Evolutionary conservation across 75 land plant species (phyloP).

Genomic region (Gnetum montanum): DNA sequence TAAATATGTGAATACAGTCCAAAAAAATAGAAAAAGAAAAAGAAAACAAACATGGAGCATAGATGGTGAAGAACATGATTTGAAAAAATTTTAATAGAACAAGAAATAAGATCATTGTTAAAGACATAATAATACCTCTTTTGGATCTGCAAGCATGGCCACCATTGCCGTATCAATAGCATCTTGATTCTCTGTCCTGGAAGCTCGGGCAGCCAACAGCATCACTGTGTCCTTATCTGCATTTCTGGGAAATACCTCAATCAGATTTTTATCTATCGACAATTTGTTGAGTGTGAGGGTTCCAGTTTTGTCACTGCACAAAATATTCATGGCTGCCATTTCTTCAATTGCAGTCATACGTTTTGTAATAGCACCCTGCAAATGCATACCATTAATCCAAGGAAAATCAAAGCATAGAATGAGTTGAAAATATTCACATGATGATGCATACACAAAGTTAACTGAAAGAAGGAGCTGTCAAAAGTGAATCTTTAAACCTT

Average conservation of each 20-base stretch:
- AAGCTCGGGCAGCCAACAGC: constrained; percentile 31
- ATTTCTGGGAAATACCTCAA: constrained; percentile 45
- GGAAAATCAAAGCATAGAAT: too few species aligned
- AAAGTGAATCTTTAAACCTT: too few species aligned
- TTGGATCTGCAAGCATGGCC: constrained; percentile 41
- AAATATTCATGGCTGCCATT: constrained; percentile 66
- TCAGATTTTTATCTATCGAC: constrained; percentile 43
- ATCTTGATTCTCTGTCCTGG: constrained; percentile 45
- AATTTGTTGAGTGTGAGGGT: constrained; percentile 52
- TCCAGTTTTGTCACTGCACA: constrained; percentile 66
- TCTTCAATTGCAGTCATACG: constrained; percentile 69
- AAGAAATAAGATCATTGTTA: too few species aligned
- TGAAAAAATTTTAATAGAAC: too few species aligned
- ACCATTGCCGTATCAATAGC: constrained; percentile 53
- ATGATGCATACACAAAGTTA: too few species aligned
- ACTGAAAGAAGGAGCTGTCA: too few species aligned
- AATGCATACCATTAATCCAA: too few species aligned
- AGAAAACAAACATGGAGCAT: neutral
- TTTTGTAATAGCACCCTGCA: constrained; percentile 67
- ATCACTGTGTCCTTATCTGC: constrained; percentile 26
- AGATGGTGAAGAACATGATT: too few species aligned
- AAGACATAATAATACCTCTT: constrained; percentile 44
- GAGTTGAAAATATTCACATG: too few species aligned
- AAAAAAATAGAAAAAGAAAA: neutral
- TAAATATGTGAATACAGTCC: neutral